phyloP scores from a whole-genome alignment of 495 filamentous ascomycete species.

The Terfezia boudieri region DNA sequence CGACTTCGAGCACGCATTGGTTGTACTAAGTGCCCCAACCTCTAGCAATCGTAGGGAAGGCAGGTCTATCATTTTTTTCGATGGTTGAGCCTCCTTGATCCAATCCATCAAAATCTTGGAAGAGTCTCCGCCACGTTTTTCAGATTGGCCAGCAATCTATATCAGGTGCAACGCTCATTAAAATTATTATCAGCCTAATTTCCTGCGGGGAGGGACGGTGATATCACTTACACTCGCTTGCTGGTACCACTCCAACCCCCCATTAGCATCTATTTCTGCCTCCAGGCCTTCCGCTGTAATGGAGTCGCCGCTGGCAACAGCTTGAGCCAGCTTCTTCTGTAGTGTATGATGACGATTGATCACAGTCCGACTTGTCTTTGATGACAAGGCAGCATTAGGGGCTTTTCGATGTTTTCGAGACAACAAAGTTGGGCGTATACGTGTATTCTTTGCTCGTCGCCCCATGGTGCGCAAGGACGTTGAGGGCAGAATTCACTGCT shows the following conservation, averaged over 20 bases:
- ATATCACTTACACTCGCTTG: conserved; percentile 44
- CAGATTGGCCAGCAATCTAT: conserved; percentile 44
- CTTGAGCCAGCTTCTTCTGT: conserved; percentile 51
- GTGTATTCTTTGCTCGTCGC: conserved; percentile 12
- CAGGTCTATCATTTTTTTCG: conserved; percentile 14
- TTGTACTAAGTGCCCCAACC: conserved; percentile 65
- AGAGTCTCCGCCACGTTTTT: conserved; percentile 72
- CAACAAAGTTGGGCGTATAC: conserved; percentile 15
- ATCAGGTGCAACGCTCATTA: not conserved
- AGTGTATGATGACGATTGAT: conserved; percentile 72
- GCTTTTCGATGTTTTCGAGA: conserved; percentile 20
- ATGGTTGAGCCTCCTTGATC: conserved; percentile 28
- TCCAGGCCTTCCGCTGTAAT: conserved; percentile 32
- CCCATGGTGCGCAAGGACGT: conserved; percentile 3
- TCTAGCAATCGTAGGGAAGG: conserved; percentile 45
- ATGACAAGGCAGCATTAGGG: conserved; percentile 41
- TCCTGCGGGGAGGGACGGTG: no score
- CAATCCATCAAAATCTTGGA: conserved; percentile 71
- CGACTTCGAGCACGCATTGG: conserved; percentile 62
- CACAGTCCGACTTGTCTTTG: conserved; percentile 54
- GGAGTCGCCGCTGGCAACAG: conserved; percentile 38
- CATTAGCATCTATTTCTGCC: conserved; percentile 38
- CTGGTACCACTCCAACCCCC: conserved; percentile 71
- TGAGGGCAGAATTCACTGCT: no score
- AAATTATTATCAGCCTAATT: no score